Evolutionary conservation across 202 grass and related monocot species (phyloP), one percentile per base, ranked within the genome.

Genomic region (Hordeum pubiflorum): DNA sequence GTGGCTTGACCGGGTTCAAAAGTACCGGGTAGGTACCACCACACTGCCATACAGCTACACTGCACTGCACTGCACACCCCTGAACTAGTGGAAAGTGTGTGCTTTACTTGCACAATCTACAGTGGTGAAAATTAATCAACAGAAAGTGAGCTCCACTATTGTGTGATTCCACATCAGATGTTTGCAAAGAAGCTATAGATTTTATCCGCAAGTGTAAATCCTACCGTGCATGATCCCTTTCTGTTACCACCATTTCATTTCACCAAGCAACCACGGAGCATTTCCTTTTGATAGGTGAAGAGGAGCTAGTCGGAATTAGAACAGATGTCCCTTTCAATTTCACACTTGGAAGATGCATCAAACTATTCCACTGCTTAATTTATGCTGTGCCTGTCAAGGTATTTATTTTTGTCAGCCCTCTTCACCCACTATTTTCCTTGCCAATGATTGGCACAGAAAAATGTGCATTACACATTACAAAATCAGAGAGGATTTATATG

Each of bases 401-500:
- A 14, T 68, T 75, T 67, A 58, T 81, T 81, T 69, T 59, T 82
- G 59, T 50, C 20, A 77, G 29, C 75, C 34, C 33, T 69, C 69
- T 62, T 62, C 73, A 63, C 33, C 65, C 29, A 80, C 78, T 78
- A 79, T 79, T 84, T 81, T 74, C 33, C 21, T 38, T 36, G 48
- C 70, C 89, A 87, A 87, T 87, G 78, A 91, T 91, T 82, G 89
- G 85, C 58, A 56, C 50, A 58, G 17, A 79, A 87, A 46, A 84
- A 69, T 77, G 27, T 32, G 50, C 52, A 37, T 10, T 56, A 37
- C 4, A 55, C 56, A 84, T 69, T 67, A 74, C 18, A 66, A 59
- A 44, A 69, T 55, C 15, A 54, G 5, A 38, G 18, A 43, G 57
- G 36, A 67, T 57, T 76, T 62, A 70, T 66, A 74, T 79, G 78